Evolutionary conservation across 2,329 filamentous ascomycete species (phyloP).

Genomic region (Cucurbitaria berberidis): DNA sequence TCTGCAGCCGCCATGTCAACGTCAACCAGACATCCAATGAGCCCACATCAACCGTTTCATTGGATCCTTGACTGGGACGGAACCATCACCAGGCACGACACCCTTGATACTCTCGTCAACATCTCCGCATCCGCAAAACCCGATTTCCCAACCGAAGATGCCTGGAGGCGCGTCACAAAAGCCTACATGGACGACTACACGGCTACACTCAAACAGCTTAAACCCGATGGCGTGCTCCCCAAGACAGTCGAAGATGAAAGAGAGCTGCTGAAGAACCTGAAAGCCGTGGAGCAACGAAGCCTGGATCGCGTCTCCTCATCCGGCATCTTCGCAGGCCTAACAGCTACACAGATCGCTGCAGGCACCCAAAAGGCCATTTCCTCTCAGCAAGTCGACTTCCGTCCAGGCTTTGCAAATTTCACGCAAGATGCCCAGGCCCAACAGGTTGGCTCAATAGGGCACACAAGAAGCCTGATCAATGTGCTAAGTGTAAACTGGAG

Average conservation of each 20-base stretch:
- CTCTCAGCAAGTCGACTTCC: slow-evolving; percentile 42
- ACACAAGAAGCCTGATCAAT: slow-evolving; percentile 14
- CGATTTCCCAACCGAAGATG: slow-evolving; percentile 18
- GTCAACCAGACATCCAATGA: slow-evolving; percentile 9
- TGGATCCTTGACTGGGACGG: slow-evolving; percentile 57
- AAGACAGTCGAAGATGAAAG: slow-evolving; percentile 45
- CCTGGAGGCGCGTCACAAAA: slow-evolving; percentile 49
- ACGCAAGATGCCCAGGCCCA: slow-evolving; percentile 27
- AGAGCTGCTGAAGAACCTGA: slow-evolving; percentile 46
- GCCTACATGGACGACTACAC: slow-evolving; percentile 52
- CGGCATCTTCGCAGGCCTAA: slow-evolving; percentile 50
- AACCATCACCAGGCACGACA: slow-evolving; percentile 54
- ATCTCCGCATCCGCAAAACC: slow-evolving; percentile 44
- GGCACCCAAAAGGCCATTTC: slow-evolving; percentile 37
- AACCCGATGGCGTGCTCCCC: slow-evolving; percentile 33
- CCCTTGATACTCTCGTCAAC: slow-evolving; percentile 50
- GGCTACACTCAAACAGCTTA: slow-evolving; percentile 36
- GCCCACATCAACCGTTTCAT: slow-evolving; percentile 29
- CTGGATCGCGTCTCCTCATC: slow-evolving; percentile 48
- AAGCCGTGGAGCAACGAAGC: slow-evolving; percentile 50
- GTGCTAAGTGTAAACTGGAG: slow-evolving; percentile 59
- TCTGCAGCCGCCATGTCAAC: slow-evolving; percentile 8
- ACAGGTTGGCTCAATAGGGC: background rate
- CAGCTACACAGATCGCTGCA: slow-evolving; percentile 31
- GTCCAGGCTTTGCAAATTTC: slow-evolving; percentile 46